Evolutionary conservation across 306 rosid genomes (phyloP), one percentile per base, ranked within the genome.

Genomic region (Elaeagnus macrophylla): DNA sequence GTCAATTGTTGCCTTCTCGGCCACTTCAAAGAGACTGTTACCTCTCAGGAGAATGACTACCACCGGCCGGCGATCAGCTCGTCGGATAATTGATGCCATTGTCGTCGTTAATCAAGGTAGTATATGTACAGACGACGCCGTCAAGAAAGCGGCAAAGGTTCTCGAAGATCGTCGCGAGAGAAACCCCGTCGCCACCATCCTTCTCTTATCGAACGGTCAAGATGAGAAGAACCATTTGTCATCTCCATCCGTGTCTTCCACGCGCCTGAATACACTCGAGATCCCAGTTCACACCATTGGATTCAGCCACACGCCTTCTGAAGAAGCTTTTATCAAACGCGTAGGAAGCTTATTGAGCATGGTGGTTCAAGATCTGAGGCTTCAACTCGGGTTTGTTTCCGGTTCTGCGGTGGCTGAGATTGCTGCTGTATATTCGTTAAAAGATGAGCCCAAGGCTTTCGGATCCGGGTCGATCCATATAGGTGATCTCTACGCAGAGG

Each of bases 131-230:
- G 72, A 68, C 63, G 99, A 93, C 57, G 99, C 99, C 0, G 70
- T 93, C 9, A 81, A 87, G 65, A 93, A 93, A 12, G 96, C 99
- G 0, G 89, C 85, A 0, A 93, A 87, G 47, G 95, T 93, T 0
- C 72, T 93, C 6, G 95, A 87, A 40, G 99, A 93, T 62, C 93
- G 99, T 52, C 94, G 96, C 3, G 95, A 87, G 70, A 80, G 61
- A 59, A 93, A 87, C 57, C 48, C 88, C 7, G 73, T 76, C 5
- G 79, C 95, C 6, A 75, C 84, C 53, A 72, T 93, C 19, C 39
- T 93, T 7, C 77, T 93, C 7, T 14, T 90, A 0, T 75, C 94
- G 1, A 74, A 79, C 25, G 67, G 61, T 25, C 57, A 66, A 6
- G 76, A 73, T 1, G 69, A 75, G 25, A 42, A 44, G 15, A 64